Evolutionary conservation across 495 filamentous ascomycete species (phyloP), one percentile per base, ranked within the genome.

Genomic region (Ramalina intermedia): DNA sequence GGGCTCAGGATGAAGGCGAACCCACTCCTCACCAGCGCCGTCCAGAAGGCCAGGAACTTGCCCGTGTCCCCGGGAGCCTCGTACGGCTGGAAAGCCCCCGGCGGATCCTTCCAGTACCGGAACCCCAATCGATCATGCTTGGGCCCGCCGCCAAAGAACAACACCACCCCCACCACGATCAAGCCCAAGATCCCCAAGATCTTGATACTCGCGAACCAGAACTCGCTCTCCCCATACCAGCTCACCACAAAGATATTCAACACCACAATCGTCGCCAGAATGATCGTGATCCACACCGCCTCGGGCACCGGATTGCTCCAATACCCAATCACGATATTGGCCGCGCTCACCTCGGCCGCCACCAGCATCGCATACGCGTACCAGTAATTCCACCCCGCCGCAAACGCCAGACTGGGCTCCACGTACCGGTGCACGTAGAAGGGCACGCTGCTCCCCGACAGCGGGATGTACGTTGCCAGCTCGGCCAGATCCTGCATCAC

Each of bases 191-290:
- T 85, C 43, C 82, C 77, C 21, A 87, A 55, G 16, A 87, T 78
- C 55, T 90, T 89, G 67, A 86, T 70, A 42, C 74, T 72, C 3
- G 76, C 82, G 41, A 89, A 77, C 82, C 82, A 87, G 62, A 88
- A 90, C 58, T 90, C 84, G 50, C 84, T 76, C 64, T 90, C 85
- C 37, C 85, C 85, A 50, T 86, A 87, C 66, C 82, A 83, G 3
- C 60, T 58, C 11, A 90, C 78, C 5, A 71, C 72, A 42, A 76
- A 71, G 58, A 74, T 72, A 53, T 79, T 79, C 61, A 79, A 69
- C 40, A 47, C 48, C 33, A 78, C 55, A 50, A 78, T 71, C n/a
- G 68, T 21, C 6, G 75, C 57, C 1, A 78, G 55, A 51, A 79
- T 71, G 8, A 80, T 55, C 0, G 74, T 66, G 21, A 80, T 78